Evolutionary conservation across 1,284 basidiomycete species (phyloP), one percentile per base, ranked within the genome.

Genomic region (Macrocystidia cucumis): DNA sequence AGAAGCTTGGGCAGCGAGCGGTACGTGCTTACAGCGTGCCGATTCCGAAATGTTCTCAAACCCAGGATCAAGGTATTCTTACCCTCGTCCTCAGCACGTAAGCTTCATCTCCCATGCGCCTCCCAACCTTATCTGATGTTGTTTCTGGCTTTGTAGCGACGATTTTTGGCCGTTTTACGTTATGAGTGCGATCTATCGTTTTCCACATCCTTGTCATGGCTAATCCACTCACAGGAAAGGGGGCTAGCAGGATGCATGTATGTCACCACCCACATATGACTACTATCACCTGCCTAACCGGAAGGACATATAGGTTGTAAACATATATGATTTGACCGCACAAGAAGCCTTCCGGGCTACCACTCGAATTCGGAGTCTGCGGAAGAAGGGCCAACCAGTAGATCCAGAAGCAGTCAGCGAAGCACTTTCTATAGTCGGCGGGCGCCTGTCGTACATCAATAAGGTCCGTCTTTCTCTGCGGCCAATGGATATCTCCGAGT

Each of bases 61-160:
- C 40, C 37, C 42, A 21, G 44, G 42, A 9, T 38, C 12, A 25
- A 86, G 83, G 82, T 16, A 82, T 87, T 37, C 56, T 84, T 46
- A 87, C 83, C 2, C 68, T 88, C 57, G 74, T 91, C 2, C 90
- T 91, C 56, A 82, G 67, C 50, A 78, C 79, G 74, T 85, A 55
- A 54, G 78, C 9, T 17, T 19, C 17, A 27, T 34, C 22, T 33
- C 11, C 6, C n/a, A n/a, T 18, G 29, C 31, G 16, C 37, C 14
- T 13, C 34, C 34, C 42, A 27, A 14, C 14, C 29, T 32, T 21
- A 21, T 35, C 35, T 30, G 19, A 37, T 22, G 20, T 35, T 36
- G 21, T 27, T 48, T 45, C 46, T 44, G 35, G 37, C 41, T 39
- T 29, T 14, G 39, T 32, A 65, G 79, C 2, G 84, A 91, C 47